phyloP scores from a whole-genome alignment of 78 protist species.

The Cavenderia fasciculata region DNA sequence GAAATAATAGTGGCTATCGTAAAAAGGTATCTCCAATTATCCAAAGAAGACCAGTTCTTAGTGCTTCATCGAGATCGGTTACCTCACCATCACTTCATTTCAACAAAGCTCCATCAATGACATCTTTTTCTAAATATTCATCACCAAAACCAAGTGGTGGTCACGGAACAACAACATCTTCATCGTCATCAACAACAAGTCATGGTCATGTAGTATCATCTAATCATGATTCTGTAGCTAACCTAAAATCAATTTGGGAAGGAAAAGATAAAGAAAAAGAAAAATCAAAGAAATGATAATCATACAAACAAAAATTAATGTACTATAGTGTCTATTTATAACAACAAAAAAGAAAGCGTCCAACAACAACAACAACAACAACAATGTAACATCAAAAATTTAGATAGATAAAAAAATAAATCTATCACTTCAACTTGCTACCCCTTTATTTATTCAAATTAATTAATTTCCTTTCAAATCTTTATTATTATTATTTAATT shows the following conservation, averaged over 20 bases:
- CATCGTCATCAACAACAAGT: not conserved
- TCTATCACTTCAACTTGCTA: too few relatives aligned
- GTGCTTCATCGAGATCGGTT: not conserved
- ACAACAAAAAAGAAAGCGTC: too few relatives aligned
- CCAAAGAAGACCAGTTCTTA: not conserved
- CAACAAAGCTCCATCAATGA: not conserved
- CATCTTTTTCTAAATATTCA: not conserved
- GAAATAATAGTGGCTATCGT: not conserved
- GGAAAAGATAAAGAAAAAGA: too few relatives aligned
- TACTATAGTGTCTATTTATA: too few relatives aligned
- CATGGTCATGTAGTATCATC: not conserved
- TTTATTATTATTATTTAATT: too few relatives aligned
- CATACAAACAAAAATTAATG: too few relatives aligned
- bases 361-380: too few relatives aligned
- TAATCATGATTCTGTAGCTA: constrained; percentile 6
- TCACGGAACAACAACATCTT: not conserved
- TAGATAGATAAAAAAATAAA: too few relatives aligned
- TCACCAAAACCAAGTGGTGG: not conserved
- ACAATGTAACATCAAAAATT: too few relatives aligned
- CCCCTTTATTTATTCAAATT: too few relatives aligned
- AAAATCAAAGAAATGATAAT: too few relatives aligned
- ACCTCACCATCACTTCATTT: constrained; percentile 6
- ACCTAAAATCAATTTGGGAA: constrained; percentile 2
- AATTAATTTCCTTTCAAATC: too few relatives aligned
- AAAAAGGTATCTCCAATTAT: not conserved